Percentiles rank a stretch among this genome's conserved stretches.
These are phyloP conservation scores for Pythium dissotocum DNA, from an alignment of 352 stramenopile species.

Conservation along the genomic window DNA sequence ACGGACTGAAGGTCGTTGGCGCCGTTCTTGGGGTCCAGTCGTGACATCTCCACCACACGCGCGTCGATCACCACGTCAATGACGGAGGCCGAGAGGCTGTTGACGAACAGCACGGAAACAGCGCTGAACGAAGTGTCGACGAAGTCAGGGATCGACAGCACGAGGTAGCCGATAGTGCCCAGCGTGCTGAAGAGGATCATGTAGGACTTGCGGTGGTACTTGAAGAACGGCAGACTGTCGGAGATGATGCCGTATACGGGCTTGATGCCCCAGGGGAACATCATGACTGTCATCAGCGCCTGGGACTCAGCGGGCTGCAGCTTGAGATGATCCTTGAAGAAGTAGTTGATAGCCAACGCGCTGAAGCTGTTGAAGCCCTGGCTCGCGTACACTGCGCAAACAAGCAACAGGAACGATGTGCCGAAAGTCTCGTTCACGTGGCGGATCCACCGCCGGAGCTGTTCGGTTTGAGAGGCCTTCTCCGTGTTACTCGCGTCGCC, in stretches of 20 bases:
- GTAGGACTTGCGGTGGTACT: slow-evolving; percentile 95
- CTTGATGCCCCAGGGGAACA: slow-evolving; percentile 96
- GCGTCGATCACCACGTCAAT: slow-evolving; percentile 97
- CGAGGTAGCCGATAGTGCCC: slow-evolving; percentile 56
- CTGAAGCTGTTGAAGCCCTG: slow-evolving; percentile 94
- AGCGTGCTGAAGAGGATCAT: slow-evolving; percentile 89
- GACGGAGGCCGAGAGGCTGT: slow-evolving; percentile 89
- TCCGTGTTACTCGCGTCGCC: slow-evolving; percentile 3
- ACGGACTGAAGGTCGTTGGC: slow-evolving; percentile 94
- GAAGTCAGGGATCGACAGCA: slow-evolving; percentile 50
- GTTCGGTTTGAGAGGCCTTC: slow-evolving; percentile 32
- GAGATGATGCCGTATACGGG: slow-evolving; percentile 96
- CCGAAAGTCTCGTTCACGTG: slow-evolving; percentile 67
- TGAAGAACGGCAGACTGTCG: slow-evolving; percentile 93
- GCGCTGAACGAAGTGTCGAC: slow-evolving; percentile 60
- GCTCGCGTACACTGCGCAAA: slow-evolving; percentile 91
- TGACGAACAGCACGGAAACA: slow-evolving; percentile 70
- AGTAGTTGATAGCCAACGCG: slow-evolving; percentile 93
- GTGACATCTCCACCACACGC: slow-evolving; percentile 94
- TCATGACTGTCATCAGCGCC: slow-evolving; percentile 92
- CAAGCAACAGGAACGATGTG: slow-evolving; percentile 65
- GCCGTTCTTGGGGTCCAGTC: slow-evolving; percentile 79
- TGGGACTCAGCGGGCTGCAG: slow-evolving; percentile 92
- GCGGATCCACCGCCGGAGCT: slow-evolving; percentile 51
- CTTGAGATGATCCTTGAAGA: slow-evolving; percentile 96